phyloP scores from a whole-genome alignment of 805 yeast species.

The Metschnikowia aberdeeniae region DNA sequence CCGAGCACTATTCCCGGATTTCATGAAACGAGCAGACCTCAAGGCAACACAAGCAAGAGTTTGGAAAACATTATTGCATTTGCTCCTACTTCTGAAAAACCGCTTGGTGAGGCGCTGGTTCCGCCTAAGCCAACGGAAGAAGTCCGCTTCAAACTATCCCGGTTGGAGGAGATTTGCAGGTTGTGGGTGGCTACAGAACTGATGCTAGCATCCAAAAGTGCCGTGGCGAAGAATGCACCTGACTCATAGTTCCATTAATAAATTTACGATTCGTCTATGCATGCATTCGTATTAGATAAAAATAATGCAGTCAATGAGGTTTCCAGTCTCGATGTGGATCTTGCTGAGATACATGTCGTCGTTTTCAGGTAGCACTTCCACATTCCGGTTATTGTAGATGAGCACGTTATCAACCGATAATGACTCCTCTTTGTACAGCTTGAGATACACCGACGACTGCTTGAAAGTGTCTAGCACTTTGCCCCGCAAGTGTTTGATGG shows the following conservation, averaged over 20 bases:
- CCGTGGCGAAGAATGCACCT: background rate
- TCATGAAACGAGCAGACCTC: background rate
- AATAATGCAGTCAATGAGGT: constrained; percentile 28
- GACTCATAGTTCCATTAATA: background rate
- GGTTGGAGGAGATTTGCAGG: constrained; percentile 51
- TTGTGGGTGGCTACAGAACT: constrained; percentile 66
- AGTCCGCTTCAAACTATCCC: constrained; percentile 30
- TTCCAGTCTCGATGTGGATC: constrained; percentile 41
- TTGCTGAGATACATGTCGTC: constrained; percentile 33
- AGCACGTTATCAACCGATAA: constrained; percentile 20
- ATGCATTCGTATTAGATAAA: constrained; percentile 2
- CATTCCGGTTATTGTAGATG: constrained; percentile 26
- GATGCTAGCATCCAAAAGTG: constrained; percentile 24
- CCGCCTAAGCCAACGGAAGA: background rate
- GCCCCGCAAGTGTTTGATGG: constrained; percentile 55
- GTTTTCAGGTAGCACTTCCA: constrained; percentile 20
- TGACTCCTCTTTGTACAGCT: constrained; percentile 10
- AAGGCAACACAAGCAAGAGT: constrained; percentile 1
- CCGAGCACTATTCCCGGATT: background rate
- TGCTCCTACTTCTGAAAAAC: constrained; percentile 1
- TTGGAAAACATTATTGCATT: constrained; percentile 9
- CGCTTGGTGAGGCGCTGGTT: background rate
- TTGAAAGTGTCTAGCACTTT: constrained; percentile 55
- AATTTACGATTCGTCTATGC: background rate
- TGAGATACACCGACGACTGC: constrained; percentile 28